A percentile compares a stretch with the other conserved stretches of the same genome.
These are phyloP conservation scores for Dioszegia hungarica DNA, from an alignment of 768 basidiomycete species.

Conservation along the genomic window DNA sequence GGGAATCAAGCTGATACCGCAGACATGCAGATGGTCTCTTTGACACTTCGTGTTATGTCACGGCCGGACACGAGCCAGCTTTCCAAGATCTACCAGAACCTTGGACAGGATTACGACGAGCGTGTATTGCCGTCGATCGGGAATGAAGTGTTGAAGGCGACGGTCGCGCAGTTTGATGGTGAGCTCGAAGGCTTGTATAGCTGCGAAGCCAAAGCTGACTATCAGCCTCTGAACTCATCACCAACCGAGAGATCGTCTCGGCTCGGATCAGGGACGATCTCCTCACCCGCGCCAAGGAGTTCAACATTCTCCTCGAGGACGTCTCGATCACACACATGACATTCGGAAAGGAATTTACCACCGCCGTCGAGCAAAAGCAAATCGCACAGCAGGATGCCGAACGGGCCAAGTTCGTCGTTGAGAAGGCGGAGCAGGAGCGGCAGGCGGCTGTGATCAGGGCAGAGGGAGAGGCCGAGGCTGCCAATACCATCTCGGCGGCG, in stretches of 20 bases:
- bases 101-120: slow-evolving; percentile 97
- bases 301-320: slow-evolving; percentile 91
- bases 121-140: slow-evolving; percentile 95
- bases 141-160: slow-evolving; percentile 95
- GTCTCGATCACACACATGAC: slow-evolving; percentile 65
- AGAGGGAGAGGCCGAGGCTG: slow-evolving; percentile 97
- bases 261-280: slow-evolving; percentile 88
- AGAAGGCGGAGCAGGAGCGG: slow-evolving; percentile 99
- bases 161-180: slow-evolving; percentile 95
- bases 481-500: slow-evolving; percentile 81
- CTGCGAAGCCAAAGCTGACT: slow-evolving; percentile 49
- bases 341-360: slow-evolving; percentile 51
- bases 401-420: slow-evolving; percentile 97
- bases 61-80: slow-evolving; percentile 81
- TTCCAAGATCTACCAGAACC: slow-evolving; percentile 85
- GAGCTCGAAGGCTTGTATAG: slow-evolving; percentile 1
- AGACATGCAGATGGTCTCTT: slow-evolving; percentile 54
- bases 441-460: slow-evolving; percentile 97
- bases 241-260: slow-evolving; percentile 89
- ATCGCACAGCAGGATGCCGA: slow-evolving; percentile 99
- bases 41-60: slow-evolving; percentile 91
- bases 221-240: slow-evolving; percentile 54
- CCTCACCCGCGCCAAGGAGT: slow-evolving; percentile 87
- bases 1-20: neutral
- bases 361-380: slow-evolving; percentile 98